Evolutionary conservation across 2,329 filamentous ascomycete species (phyloP), one percentile per base, ranked within the genome.

Genomic region (Xylaria sp.): DNA sequence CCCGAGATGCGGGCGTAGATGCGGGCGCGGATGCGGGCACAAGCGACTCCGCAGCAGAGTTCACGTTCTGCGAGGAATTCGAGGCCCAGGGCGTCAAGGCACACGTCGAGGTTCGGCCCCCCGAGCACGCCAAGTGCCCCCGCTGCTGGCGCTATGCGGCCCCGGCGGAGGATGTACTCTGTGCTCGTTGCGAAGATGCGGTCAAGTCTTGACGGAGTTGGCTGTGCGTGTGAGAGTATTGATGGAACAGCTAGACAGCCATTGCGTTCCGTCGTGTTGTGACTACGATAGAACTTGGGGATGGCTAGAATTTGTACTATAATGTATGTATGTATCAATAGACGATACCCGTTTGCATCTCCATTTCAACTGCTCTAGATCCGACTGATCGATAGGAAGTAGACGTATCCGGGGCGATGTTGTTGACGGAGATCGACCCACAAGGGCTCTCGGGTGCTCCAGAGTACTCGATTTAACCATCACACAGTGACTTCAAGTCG

Each of bases 61-160:
- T 47, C 27, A 19, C 40, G 10, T 83, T 79, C 66, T 70, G 65
- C 5, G 77, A 77, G 52, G 72, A 75, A 9, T 80, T 85, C 54
- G 79, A 80, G 65, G 74, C 80, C 2, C 70, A 72, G 38, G 79
- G 53, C 15, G 51, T 62, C 5, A 68, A 67, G 60, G 78, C 77
- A 33, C 76, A 68, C 29, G 81, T 80, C 21, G 76, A 78, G 66
- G 80, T 83, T 21, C 67, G 82, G 52, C 81, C 85, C 59, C 85
- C 85, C 1, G 74, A 69, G 67, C 71, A 81, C 11, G 77, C 82
- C 47, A 99, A 98, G 76, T 99, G 95, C 74, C 83, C 86, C 0
- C 83, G 95, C 52, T 99, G 95, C 78, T 99, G 95, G 95, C 86
- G 90, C 64, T 96, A 92, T 75, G 83, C 90, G 23, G 88, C 90